Percentiles rank a stretch among this genome's conserved stretches.
Conservation (phyloP, 1,284 basidiomycete species). For the Chiua sp. region DNA sequence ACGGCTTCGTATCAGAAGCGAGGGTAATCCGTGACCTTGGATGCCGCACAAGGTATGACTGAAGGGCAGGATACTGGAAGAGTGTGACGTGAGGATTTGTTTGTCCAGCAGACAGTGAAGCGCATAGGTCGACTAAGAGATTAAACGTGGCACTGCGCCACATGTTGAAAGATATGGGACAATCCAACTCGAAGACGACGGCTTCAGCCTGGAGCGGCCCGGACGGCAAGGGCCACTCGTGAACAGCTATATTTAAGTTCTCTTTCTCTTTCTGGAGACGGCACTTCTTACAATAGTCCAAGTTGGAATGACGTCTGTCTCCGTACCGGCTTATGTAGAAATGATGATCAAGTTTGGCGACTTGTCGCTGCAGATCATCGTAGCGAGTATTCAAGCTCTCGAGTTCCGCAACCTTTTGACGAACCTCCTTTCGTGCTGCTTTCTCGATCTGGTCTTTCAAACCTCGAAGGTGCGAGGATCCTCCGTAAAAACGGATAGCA, state of each 20-base stretch:
- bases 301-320: neutral
- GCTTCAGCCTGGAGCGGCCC: conserved; percentile 24
- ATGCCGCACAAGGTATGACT: neutral
- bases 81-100: conserved; percentile 6
- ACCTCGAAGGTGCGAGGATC: conserved; percentile 18
- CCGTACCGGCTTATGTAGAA: neutral
- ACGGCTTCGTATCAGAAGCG: conserved; percentile 45
- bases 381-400: conserved; percentile 11
- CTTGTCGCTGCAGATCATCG: conserved; percentile 14
- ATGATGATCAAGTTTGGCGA: conserved; percentile 1
- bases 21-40: conserved; percentile 35
- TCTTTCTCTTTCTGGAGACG: conserved; percentile 11
- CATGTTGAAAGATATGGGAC: conserved; percentile 43
- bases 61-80: neutral
- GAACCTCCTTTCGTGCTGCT: conserved; percentile 21
- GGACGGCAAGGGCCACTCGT: conserved; percentile 54
- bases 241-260: conserved; percentile 33
- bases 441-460: conserved; percentile 38
- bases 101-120: conserved; percentile 1
- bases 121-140: conserved; percentile 41
- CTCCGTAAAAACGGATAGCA: conserved; percentile 37
- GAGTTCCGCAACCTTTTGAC: conserved; percentile 33
- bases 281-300: conserved; percentile 37
- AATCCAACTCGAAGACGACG: conserved; percentile 50
- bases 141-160: conserved; percentile 51